A percentile compares a stretch with the other conserved stretches of the same genome.
phyloP scores from a whole-genome alignment of 495 filamentous ascomycete species.

The Aspergillus avenaceus region DNA sequence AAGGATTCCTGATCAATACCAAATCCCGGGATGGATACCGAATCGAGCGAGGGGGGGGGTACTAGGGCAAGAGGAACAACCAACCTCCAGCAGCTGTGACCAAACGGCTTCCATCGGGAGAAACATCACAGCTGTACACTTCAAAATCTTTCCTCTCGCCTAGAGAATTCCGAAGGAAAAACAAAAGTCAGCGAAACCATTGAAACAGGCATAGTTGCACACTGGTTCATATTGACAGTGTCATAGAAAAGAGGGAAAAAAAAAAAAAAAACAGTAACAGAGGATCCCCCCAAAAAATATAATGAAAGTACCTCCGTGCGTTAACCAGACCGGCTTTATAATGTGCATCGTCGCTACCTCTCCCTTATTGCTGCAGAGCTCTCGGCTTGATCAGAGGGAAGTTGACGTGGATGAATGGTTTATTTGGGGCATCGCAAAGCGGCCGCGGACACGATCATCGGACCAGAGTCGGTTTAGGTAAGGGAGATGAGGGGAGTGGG shows the following conservation, averaged over 20 bases:
- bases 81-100: conserved; percentile 91
- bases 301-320: conserved; percentile 67
- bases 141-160: conserved; percentile 97
- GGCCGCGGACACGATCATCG: conserved; percentile 11
- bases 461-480: no score
- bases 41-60: no score
- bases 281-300: conserved; percentile 13
- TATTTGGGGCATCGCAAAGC: conserved; percentile 30
- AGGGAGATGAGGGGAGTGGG: not conserved
- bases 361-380: conserved; percentile 1
- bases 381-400: conserved; percentile 12
- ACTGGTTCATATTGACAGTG: not conserved
- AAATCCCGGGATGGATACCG: no score
- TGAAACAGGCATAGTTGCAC: not conserved
- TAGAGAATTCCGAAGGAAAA: conserved; percentile 25
- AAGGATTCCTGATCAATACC: conserved; percentile 5
- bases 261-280: conserved; percentile 5
- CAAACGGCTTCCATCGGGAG: conserved; percentile 84
- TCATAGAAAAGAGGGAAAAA: not conserved
- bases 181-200: conserved; percentile 5
- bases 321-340: conserved; percentile 91
- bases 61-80: conserved; percentile 14
- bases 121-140: conserved; percentile 95
- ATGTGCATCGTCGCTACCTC: conserved; percentile 63
- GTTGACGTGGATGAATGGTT: conserved; percentile 21